Base-by-base conservation (phyloP, 1,284 basidiomycete species). In the Leccinum ponderosum region DNA sequence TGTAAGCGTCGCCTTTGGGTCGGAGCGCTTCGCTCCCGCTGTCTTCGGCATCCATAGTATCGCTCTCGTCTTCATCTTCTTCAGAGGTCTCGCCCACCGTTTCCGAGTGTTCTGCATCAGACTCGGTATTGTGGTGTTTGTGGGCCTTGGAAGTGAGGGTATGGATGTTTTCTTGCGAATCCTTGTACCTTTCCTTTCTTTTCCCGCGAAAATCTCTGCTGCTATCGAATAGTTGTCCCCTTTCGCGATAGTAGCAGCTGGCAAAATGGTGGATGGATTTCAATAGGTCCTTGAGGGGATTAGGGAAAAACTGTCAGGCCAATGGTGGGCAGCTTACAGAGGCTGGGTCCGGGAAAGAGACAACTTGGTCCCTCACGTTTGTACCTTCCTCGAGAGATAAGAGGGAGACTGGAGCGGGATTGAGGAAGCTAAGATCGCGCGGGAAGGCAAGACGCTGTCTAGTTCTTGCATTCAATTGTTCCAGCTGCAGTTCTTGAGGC, bases 251-350 rank as follows among this genome's bases (percentile, higher is more conserved):
- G 68, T 86, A 87, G 33, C 78, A 77, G 60, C 83, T 85, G 12
- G 89, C 80, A 62, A 87, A 86, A 68, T 86, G 78, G 65, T 91
- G 90, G 55, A 91, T 82, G 55, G 78, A 81, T 77, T 91, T 90
- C 51, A 91, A 72, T 4, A 91, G 71, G 65, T 91, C 89, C 89
- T 91, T 55, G 52, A 48, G 20, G 53, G 35, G 42, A 57, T 66
- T 20, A 66, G 60, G 22, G 51, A 31, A 25, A n/a, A 9, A 29
- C 55, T 51, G 29, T 59, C 51, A 57, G 53, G 20, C 12, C 12
- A 44, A 53, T 33, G 57, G 8, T n/a, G 15, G 7, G 31, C 27
- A 35, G 68, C 77, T 73, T 68, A 87, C 86, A 48, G 85, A 77
- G 58, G 83, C 81, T 50, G 85, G 84, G 17, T 71, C 69, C 3